Evolutionary conservation across 768 basidiomycete genomes (phyloP).

Genomic region (Strobilomyces confusus): DNA sequence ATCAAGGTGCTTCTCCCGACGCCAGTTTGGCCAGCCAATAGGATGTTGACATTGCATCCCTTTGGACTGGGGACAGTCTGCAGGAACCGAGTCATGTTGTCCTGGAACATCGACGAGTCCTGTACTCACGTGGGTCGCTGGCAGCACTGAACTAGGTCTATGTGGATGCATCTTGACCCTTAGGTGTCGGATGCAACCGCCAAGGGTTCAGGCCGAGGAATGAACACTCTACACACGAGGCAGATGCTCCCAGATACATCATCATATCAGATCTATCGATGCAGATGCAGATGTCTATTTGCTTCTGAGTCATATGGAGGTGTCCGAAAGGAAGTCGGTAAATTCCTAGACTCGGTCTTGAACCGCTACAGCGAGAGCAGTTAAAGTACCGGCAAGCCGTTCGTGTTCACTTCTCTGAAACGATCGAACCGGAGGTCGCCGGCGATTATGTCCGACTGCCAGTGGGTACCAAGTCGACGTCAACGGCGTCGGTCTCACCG

Average conservation of each 20-base stretch:
- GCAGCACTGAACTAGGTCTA: not conserved
- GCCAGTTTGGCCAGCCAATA: slow-evolving; percentile 27
- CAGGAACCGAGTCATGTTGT: not conserved
- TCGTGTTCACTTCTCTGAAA: too few species aligned
- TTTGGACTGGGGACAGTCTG: not conserved
- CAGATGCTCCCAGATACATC: slow-evolving; percentile 18
- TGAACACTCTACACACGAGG: slow-evolving; percentile 17
- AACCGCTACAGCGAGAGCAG: too few species aligned
- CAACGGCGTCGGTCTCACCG: too few species aligned
- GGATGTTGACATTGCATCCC: slow-evolving; percentile 8
- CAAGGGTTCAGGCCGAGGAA: not conserved
- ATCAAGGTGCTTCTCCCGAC: slow-evolving; percentile 27
- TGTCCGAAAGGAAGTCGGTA: too few species aligned
- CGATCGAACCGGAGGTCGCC: too few species aligned
- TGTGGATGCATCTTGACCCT: not conserved
- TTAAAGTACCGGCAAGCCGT: too few species aligned
- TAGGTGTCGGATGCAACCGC: not conserved
- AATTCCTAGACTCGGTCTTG: too few species aligned
- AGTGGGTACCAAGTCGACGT: too few species aligned
- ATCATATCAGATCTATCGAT: too few species aligned
- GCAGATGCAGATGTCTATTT: too few species aligned
- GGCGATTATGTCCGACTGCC: too few species aligned
- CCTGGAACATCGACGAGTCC: not conserved
- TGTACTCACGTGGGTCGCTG: slow-evolving; percentile 10
- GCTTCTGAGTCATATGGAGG: too few species aligned